Percentiles rank a stretch among this genome's conserved stretches.
phyloP scores from a whole-genome alignment of 1,139 yeast genomes.

The Candida neerlandica region DNA sequence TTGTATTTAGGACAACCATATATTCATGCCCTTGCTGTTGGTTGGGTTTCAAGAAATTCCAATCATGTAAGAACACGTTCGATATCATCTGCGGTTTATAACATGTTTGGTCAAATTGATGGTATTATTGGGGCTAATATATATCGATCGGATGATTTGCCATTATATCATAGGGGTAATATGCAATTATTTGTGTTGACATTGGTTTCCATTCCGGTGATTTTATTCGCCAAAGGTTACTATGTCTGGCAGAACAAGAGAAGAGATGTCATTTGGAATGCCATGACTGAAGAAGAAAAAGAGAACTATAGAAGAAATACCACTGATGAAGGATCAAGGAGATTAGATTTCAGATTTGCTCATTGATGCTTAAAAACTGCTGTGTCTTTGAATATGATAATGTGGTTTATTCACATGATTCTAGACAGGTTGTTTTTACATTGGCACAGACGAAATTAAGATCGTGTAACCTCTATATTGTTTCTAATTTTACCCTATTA shows the following conservation, averaged over 20 bases:
- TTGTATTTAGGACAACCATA: constrained; percentile 53
- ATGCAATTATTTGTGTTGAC: constrained; percentile 22
- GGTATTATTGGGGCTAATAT: constrained; percentile 53
- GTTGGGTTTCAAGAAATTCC: constrained; percentile 64
- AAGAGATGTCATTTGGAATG: constrained; percentile 49
- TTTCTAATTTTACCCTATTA: no score
- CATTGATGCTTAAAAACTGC: constrained; percentile 11
- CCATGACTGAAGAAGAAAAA: constrained; percentile 49
- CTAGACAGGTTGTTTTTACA: neutral
- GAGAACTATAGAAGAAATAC: constrained; percentile 44
- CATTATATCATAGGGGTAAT: constrained; percentile 60
- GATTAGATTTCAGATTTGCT: constrained; percentile 53
- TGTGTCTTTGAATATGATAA: neutral
- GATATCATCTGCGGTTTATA: constrained; percentile 57
- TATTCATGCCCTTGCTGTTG: constrained; percentile 54
- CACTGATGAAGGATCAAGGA: constrained; percentile 53
- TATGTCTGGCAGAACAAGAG: constrained; percentile 49
- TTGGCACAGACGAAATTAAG: no score
- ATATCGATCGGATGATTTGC: constrained; percentile 59
- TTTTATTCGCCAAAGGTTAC: constrained; percentile 33
- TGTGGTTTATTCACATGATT: no score
- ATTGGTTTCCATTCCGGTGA: constrained; percentile 21
- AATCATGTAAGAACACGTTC: constrained; percentile 62
- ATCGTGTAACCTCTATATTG: no score
- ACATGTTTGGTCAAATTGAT: constrained; percentile 62